Percentiles rank a stretch among this genome's conserved stretches.
Conservation (phyloP, 176 grass and related monocot genomes). For the Eragrostis curvula region DNA sequence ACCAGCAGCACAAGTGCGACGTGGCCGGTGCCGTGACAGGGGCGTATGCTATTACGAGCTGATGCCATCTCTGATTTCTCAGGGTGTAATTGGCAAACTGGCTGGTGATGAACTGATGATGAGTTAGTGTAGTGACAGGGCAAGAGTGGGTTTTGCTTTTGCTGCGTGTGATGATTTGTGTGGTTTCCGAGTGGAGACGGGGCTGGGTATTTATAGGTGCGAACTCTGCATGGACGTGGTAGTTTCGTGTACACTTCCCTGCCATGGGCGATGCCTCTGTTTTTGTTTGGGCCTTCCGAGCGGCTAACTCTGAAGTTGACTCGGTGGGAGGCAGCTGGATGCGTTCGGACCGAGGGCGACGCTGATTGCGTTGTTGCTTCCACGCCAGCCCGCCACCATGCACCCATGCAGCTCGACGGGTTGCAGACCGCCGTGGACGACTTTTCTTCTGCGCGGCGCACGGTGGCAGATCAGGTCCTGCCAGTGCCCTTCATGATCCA, state of each 20-base stretch:
- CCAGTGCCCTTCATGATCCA: background rate
- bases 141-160: background rate
- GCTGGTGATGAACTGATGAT: background rate
- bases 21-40: background rate
- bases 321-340: slow-evolving; percentile 52
- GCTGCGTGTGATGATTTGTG: slow-evolving; percentile 6
- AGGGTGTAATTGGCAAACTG: background rate
- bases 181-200: slow-evolving; percentile 24
- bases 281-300: background rate
- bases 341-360: slow-evolving; percentile 36
- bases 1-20: slow-evolving; percentile 7
- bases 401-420: background rate
- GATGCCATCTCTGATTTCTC: slow-evolving; percentile 45
- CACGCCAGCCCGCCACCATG: slow-evolving; percentile 2
- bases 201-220: slow-evolving; percentile 37
- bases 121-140: background rate
- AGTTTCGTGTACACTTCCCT: slow-evolving; percentile 39
- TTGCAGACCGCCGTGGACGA: background rate
- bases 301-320: slow-evolving; percentile 35
- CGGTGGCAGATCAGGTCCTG: background rate
- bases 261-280: slow-evolving; percentile 1
- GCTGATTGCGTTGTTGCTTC: slow-evolving; percentile 25
- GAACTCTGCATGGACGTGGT: background rate
- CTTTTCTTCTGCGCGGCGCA: background rate
- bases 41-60: background rate